Evolutionary conservation across 2,329 filamentous ascomycete species (phyloP), one percentile per base, ranked within the genome.

Genomic region (Dryadomyces quercivorus): DNA sequence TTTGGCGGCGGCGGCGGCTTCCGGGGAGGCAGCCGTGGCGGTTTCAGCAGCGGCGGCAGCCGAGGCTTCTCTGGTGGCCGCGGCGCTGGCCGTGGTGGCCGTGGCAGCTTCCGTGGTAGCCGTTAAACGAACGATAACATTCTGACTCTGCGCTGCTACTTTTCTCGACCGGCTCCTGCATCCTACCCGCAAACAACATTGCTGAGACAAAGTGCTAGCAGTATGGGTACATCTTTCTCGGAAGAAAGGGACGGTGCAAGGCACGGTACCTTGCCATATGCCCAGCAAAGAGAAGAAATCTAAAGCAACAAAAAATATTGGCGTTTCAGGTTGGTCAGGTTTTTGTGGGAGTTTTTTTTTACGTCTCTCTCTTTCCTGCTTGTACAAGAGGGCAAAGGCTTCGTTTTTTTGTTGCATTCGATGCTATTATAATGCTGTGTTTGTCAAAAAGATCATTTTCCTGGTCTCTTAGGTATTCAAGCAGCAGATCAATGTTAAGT

Each of bases 1-100:
- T 67, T 66, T 60, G 62, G 65, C 38, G 60, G 64, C 46, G 58
- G 62, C 20, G 48, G 62, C 21, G 65, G 69, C 15, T 59, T 66
- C 16, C 61, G 66, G 20, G 65, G 67, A 43, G 53, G 53, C 38
- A 45, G 54, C 45, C 44, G 54, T 44, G 58, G 54, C 10, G 49
- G 52, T 9, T 50, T 50, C 36, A 22, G n/a, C 51, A 12, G 44
- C 36, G 40, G 38, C 50, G 65, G 69, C 8, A 59, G 67, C 15
- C 61, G 67, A n/a, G 64, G 67, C 38, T 54, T 48, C n/a, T 44
- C 38, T 3, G 54, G 44, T 45, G 54, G 50, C 45, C 50, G 54
- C 36, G 58, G 54, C 34, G 40, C 42, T 18, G 34, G 55, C 20
- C 43, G 54, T 13, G 51, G 51, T 13, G 54, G 58, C 44, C 43